A percentile compares a stretch with the other conserved stretches of the same genome.
Evolutionary conservation across 352 stramenopile genomes (phyloP).

Genomic region (Phytophthora capsici): DNA sequence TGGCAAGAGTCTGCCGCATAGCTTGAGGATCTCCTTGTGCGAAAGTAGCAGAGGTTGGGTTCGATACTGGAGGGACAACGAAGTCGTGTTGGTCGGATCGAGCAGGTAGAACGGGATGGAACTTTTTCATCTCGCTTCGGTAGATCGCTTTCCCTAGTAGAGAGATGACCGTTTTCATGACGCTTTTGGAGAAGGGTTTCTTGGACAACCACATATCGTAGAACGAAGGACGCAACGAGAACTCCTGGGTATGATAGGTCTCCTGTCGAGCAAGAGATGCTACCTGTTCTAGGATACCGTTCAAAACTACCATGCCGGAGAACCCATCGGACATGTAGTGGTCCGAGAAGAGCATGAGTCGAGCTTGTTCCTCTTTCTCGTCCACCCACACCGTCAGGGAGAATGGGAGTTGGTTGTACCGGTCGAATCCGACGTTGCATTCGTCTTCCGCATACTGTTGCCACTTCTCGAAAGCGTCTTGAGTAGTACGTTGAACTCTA

Average conservation of each 20-base stretch:
- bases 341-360: constrained; percentile 55
- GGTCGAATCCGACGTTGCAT: constrained; percentile 41
- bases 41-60: constrained; percentile 38
- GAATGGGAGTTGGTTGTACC: constrained; percentile 45
- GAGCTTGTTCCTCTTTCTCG: constrained; percentile 3
- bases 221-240: constrained; percentile 32
- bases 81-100: constrained; percentile 41
- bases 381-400: constrained; percentile 40
- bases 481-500: constrained; percentile 5
- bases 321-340: constrained; percentile 53
- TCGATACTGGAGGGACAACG: constrained; percentile 19
- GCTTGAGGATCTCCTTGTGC: constrained; percentile 27
- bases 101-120: constrained; percentile 28
- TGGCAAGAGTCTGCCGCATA: constrained; percentile 26
- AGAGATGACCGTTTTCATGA: constrained; percentile 26
- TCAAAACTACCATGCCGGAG: constrained; percentile 42
- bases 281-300: constrained; percentile 44
- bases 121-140: constrained; percentile 23
- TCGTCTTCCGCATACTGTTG: constrained; percentile 30
- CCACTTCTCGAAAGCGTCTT: constrained; percentile 17
- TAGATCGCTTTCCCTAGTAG: constrained; percentile 34
- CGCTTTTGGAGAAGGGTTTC: constrained; percentile 17
- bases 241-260: neutral
- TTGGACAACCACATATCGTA: constrained; percentile 40
- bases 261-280: constrained; percentile 9